Conservation (phyloP, 257 asterid genomes). For the Nicotiana noctiflora region DNA sequence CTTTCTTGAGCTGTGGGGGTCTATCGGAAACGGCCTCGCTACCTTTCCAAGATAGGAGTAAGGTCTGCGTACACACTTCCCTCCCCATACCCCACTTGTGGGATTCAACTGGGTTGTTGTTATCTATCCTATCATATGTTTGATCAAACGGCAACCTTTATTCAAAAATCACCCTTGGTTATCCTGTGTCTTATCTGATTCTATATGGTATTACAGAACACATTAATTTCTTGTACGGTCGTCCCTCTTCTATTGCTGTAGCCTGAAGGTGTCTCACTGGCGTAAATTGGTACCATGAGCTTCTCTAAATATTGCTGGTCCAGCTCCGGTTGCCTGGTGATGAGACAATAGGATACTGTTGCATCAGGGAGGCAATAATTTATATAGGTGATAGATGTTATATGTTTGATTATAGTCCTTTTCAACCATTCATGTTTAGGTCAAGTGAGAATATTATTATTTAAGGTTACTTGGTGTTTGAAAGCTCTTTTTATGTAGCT, state of each 20-base stretch:
- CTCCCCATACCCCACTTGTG: no score
- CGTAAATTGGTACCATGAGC: not conserved
- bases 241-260: not conserved
- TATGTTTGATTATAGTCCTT: not conserved
- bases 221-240: not conserved
- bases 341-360: not conserved
- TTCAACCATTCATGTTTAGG: not conserved
- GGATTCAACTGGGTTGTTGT: no score
- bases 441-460: conserved; percentile 3
- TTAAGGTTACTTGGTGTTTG: not conserved
- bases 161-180: not conserved
- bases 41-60: no score
- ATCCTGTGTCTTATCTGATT: not conserved
- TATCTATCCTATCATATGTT: conserved; percentile 2
- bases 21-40: no score
- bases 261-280: not conserved
- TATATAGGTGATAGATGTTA: not conserved
- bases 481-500: not conserved
- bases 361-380: not conserved
- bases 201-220: not conserved
- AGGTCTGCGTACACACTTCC: no score
- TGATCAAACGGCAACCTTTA: not conserved
- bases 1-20: no score
- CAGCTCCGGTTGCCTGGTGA: not conserved
- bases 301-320: not conserved